phyloP scores from a whole-genome alignment of 1,284 basidiomycete genomes.

The Coniophora puteana region DNA sequence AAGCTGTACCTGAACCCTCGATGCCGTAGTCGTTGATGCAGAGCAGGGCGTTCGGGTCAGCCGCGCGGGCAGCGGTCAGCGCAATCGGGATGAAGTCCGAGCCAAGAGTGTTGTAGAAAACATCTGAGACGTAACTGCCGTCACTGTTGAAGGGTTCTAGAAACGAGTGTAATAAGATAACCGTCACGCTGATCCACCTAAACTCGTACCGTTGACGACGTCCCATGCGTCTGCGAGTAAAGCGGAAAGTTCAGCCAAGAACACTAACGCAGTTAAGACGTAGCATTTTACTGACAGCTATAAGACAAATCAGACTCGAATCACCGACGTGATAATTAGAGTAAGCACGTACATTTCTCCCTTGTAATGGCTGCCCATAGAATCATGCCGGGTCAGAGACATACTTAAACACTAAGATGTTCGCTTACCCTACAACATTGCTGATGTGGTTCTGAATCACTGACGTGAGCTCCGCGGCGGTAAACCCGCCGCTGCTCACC shows the following conservation, averaged over 20 bases:
- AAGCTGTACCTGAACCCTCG: conserved; percentile 20
- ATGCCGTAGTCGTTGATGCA: conserved; percentile 35
- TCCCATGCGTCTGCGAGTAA: conserved; percentile 12
- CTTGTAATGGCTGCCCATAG: too few relatives aligned
- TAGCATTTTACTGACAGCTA: conserved; percentile 3
- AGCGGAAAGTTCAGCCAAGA: too few relatives aligned
- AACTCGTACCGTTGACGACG: conserved; percentile 11
- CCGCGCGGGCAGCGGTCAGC: conserved; percentile 40
- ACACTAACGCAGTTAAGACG: too few relatives aligned
- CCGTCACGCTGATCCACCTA: not conserved
- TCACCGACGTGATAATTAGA: not conserved
- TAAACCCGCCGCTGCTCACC: conserved; percentile 16
- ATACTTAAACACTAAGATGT: too few relatives aligned
- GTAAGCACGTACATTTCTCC: conserved; percentile 12
- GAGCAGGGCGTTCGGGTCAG: conserved; percentile 42
- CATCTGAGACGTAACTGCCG: conserved; percentile 35
- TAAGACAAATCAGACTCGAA: not conserved
- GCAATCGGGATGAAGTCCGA: conserved; percentile 40
- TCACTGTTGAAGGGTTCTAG: conserved; percentile 37
- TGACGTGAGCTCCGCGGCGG: conserved; percentile 16
- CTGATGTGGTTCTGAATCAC: conserved; percentile 16
- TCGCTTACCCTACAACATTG: conserved; percentile 11
- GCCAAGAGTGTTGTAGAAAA: conserved; percentile 46
- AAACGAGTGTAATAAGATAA: conserved; percentile 7
- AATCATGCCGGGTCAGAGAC: too few relatives aligned